Base-by-base conservation (phyloP, 208 protist genomes). In the Borovskyia barvae region DNA sequence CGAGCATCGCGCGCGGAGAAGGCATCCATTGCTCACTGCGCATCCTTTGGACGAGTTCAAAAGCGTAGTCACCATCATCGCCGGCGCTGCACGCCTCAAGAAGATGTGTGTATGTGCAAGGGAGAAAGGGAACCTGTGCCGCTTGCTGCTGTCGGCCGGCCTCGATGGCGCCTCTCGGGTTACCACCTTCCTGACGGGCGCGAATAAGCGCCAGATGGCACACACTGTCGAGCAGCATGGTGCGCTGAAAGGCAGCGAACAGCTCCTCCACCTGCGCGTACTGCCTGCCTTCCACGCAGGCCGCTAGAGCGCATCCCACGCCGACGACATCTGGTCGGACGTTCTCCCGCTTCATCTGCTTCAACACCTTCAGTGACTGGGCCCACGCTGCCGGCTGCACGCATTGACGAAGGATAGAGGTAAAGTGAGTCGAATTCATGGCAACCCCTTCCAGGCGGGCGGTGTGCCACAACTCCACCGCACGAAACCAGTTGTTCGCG, bases 401-500 rank as follows among this genome's bases (percentile, higher is more conserved):
- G 48, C 87, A 93, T 74, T 93, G 87, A 0, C 87, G 76, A 55
- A 94, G 71, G 32, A 92, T 90, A 33, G 78, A 72, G 14, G 66
- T 82, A 60, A 82, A 92, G 65, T 94, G 84, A 2, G 68, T 59
- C 29, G 63, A 68, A 57, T 91, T 92, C 57, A 92, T 61, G 0
- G 87, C 84, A 8, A 94, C 67, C 11, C 87, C 87, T 42, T 94
- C 87, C 41, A 85, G 72, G 5, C 87, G 78, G 1, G 87, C 87
- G 1, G 81, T 84, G 68, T 94, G 84, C 77, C 82, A 94, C 61
- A 94, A 55, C 68, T 94, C 87, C 40, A 77, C 58, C 17, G 87
- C 87, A 19, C 82, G 72, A 51, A 92, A 94, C 85, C 87, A 94
- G 46, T 90, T 80, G 47, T 75, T 77, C 20, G 77, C 72, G 19